Percentiles rank a stretch among this genome's conserved stretches.
Conservation (phyloP, 768 basidiomycete genomes). For the Russula earlei region DNA sequence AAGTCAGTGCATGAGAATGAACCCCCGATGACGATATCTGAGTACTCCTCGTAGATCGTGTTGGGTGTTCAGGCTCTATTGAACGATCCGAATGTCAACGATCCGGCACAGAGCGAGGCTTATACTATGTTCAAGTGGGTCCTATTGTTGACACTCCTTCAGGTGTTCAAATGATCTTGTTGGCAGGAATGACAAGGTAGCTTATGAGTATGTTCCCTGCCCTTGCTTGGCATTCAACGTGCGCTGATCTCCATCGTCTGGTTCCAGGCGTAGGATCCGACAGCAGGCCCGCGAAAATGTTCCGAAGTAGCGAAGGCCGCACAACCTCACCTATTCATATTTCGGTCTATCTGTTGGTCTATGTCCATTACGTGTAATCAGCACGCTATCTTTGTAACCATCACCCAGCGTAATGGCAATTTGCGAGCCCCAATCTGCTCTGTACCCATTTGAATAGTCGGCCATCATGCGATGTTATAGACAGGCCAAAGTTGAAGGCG, state of each 20-base stretch:
- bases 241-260: background rate
- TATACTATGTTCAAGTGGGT: slow-evolving; percentile 98
- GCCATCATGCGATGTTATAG: too few species aligned
- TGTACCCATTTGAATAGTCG: too few species aligned
- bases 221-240: background rate
- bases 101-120: slow-evolving; percentile 97
- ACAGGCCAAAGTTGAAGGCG: too few species aligned
- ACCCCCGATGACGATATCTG: background rate
- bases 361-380: slow-evolving; percentile 8
- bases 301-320: slow-evolving; percentile 50
- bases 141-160: background rate
- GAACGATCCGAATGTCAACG: slow-evolving; percentile 92
- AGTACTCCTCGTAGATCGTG: slow-evolving; percentile 52
- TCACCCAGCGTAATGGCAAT: slow-evolving; percentile 4
- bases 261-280: slow-evolving; percentile 59
- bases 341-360: slow-evolving; percentile 8
- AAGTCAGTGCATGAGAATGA: slow-evolving; percentile 39
- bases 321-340: slow-evolving; percentile 1
- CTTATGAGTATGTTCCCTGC: slow-evolving; percentile 70
- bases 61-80: slow-evolving; percentile 94
- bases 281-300: slow-evolving; percentile 85
- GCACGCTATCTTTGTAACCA: slow-evolving; percentile 11
- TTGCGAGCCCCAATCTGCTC: background rate
- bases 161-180: slow-evolving; percentile 1
- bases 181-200: slow-evolving; percentile 79